These are phyloP conservation scores for Triticum turgidum DNA, from an alignment of 176 grass and related monocot species.

Conservation along the genomic window DNA sequence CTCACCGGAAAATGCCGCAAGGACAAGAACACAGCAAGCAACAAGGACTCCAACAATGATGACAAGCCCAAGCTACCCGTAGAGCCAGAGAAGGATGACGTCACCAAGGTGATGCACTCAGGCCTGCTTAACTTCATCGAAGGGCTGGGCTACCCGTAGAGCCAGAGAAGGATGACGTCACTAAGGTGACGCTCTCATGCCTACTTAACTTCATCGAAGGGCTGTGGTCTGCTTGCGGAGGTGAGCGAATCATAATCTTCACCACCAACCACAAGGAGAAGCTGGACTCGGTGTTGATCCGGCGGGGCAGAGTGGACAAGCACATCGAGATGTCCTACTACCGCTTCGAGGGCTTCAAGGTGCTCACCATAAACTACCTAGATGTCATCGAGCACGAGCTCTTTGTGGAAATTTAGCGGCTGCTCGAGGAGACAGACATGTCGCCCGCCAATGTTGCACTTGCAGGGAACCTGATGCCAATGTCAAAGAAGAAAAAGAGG, in stretches of 20 bases:
- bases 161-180: too few species aligned
- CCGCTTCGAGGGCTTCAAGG: conserved; percentile 45
- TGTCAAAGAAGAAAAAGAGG: not conserved
- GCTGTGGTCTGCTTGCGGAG: too few species aligned
- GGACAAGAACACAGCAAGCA: not conserved
- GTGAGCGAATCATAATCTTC: too few species aligned
- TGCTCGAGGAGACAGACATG: conserved; percentile 27
- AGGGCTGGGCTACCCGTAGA: too few species aligned
- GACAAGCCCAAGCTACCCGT: not conserved
- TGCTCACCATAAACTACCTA: conserved; percentile 29
- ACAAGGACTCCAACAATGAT: not conserved
- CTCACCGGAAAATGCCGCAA: conserved; percentile 45
- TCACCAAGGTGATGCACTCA: conserved; percentile 36
- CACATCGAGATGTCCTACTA: conserved; percentile 65
- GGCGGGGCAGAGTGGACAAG: conserved; percentile 58
- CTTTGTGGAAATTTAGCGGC: conserved; percentile 3
- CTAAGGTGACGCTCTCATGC: too few species aligned
- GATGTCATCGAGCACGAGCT: conserved; percentile 1
- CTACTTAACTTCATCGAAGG: too few species aligned
- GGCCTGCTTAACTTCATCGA: not conserved
- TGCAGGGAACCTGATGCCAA: not conserved
- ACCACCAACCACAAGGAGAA: not conserved
- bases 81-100: not conserved
- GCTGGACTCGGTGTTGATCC: conserved; percentile 52
- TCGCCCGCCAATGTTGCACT: conserved; percentile 39